phyloP scores from a whole-genome alignment of 1,284 basidiomycete species.

The Tausonia pullulans region DNA sequence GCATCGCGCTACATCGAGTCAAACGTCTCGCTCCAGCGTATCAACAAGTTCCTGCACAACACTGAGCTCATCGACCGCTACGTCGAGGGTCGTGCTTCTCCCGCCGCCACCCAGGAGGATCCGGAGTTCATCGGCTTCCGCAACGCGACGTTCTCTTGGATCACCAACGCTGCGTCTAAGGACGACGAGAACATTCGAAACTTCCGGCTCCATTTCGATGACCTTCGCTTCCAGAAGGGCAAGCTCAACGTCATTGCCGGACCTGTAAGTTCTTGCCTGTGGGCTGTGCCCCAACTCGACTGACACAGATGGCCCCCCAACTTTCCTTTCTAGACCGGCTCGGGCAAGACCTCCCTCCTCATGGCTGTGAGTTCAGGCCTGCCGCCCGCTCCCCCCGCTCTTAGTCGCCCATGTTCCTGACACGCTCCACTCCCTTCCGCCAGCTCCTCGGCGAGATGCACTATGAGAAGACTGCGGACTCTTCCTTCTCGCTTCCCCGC shows the following conservation, averaged over 20 bases:
- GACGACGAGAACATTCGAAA: conserved; percentile 18
- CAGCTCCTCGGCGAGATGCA: conserved; percentile 40
- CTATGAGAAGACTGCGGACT: conserved; percentile 36
- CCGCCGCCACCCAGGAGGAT: conserved; percentile 3
- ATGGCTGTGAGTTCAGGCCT: conserved; percentile 30
- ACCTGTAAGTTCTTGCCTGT: conserved; percentile 31
- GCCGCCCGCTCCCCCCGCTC: no score
- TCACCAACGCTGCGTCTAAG: neutral
- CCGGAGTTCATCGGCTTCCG: conserved; percentile 35
- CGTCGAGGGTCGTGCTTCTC: neutral
- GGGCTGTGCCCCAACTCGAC: neutral
- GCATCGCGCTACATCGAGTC: conserved; percentile 14
- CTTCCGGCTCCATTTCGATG: conserved; percentile 43
- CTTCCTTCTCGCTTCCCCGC: conserved; percentile 57
- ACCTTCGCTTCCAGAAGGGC: conserved; percentile 46
- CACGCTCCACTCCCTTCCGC: no score
- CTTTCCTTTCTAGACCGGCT: conserved; percentile 32
- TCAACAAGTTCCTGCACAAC: conserved; percentile 16
- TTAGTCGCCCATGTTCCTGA: no score
- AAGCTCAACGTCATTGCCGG: conserved; percentile 52
- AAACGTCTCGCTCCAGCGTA: conserved; percentile 10
- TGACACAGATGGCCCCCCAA: conserved; percentile 7
- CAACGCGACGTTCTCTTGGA: conserved; percentile 40
- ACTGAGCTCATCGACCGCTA: conserved; percentile 16
- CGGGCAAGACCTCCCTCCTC: conserved; percentile 40